Percentiles rank a stretch among this genome's conserved stretches.
Conservation (phyloP, 1,284 basidiomycete species). For the Rhodofomes roseus region DNA sequence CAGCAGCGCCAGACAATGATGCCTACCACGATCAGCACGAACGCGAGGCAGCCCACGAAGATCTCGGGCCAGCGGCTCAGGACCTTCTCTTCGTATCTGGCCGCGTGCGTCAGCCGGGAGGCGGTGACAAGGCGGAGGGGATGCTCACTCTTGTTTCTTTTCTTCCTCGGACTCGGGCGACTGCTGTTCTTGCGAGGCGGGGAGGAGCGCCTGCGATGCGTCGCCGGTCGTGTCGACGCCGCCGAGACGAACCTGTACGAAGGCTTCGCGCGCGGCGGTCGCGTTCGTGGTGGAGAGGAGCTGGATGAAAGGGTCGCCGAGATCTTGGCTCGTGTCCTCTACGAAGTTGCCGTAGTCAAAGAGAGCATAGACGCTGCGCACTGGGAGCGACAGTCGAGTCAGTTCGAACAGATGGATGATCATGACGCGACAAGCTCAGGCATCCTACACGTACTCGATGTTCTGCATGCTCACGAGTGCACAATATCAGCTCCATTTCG, state of each 20-base stretch:
- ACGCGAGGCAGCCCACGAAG: slow-evolving; percentile 56
- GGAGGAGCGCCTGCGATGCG: slow-evolving; percentile 48
- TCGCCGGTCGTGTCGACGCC: slow-evolving; percentile 44
- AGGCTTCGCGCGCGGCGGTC: slow-evolving; percentile 41
- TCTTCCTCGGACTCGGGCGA: slow-evolving; percentile 64
- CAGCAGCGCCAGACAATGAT: slow-evolving; percentile 65
- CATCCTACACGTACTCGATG: no score
- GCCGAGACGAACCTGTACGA: slow-evolving; percentile 46
- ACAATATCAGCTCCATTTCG: no score
- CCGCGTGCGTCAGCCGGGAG: not conserved
- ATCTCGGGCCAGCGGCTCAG: slow-evolving; percentile 77
- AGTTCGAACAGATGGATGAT: not conserved
- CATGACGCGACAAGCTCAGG: slow-evolving; percentile 11
- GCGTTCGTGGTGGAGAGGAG: slow-evolving; percentile 47
- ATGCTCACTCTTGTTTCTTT: slow-evolving; percentile 65
- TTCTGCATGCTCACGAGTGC: no score
- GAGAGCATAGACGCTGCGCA: slow-evolving; percentile 63
- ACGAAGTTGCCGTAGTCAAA: slow-evolving; percentile 61
- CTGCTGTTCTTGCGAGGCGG: slow-evolving; percentile 51
- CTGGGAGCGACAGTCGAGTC: slow-evolving; percentile 30
- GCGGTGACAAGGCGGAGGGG: not conserved
- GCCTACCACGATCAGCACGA: slow-evolving; percentile 45
- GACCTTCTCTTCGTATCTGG: slow-evolving; percentile 52
- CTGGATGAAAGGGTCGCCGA: slow-evolving; percentile 54
- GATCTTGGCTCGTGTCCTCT: slow-evolving; percentile 30